Evolutionary conservation across 495 filamentous ascomycete species (phyloP).

Genomic region (Achaetomiella virescens): DNA sequence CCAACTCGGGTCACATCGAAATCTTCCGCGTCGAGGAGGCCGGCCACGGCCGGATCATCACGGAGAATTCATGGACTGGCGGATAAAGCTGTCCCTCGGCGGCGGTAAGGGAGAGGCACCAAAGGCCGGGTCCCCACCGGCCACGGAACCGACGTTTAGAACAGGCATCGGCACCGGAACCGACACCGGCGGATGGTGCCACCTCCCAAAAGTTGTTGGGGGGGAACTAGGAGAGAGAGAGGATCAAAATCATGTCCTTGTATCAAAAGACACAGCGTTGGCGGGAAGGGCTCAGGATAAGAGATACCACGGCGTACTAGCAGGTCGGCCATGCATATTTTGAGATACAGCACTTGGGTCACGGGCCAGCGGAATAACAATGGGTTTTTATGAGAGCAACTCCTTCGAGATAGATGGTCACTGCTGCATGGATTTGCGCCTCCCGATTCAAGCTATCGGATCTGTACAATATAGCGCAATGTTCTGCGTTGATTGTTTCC

Average conservation of each 20-base stretch:
- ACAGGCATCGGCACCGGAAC: neutral
- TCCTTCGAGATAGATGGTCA: neutral
- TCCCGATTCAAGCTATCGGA: too few species aligned
- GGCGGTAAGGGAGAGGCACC: constrained; percentile 1
- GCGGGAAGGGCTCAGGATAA: neutral
- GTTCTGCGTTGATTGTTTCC: too few species aligned
- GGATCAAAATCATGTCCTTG: neutral
- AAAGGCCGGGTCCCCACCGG: neutral
- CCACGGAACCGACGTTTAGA: too few species aligned
- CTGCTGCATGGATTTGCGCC: too few species aligned
- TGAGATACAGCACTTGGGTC: neutral
- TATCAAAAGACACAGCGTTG: neutral
- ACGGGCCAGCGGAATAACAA: neutral
- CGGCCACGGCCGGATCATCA: constrained; percentile 72
- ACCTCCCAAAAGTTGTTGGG: too few species aligned
- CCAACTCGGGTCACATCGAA: constrained; percentile 55
- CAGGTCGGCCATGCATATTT: neutral
- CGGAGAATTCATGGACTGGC: constrained; percentile 70
- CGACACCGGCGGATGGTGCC: neutral
- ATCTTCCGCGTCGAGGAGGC: constrained; percentile 64
- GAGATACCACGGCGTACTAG: constrained; percentile 6
- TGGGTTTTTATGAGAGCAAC: neutral
- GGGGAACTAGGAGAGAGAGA: neutral
- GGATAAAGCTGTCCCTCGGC: constrained; percentile 43
- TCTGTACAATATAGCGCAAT: too few species aligned